These are phyloP conservation scores for Teratosphaeria nubilosa DNA, from an alignment of 2,329 filamentous ascomycete species.

Conservation along the genomic window DNA sequence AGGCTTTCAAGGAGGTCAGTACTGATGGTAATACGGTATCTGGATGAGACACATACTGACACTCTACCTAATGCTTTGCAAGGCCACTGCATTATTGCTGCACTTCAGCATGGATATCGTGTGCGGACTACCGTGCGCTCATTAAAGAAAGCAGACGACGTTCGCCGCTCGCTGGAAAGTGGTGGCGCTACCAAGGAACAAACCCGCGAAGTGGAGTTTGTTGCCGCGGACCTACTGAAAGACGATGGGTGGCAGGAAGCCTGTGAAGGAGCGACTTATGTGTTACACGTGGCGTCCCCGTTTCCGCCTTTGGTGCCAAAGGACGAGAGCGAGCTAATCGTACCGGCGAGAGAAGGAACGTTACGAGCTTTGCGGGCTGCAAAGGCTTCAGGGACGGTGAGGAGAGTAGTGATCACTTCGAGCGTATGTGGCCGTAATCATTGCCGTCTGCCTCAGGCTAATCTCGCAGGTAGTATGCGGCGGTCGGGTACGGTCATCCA, in stretches of 20 bases:
- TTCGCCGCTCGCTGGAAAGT: constrained; percentile 14
- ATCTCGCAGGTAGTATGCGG: not conserved
- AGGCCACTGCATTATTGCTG: constrained; percentile 17
- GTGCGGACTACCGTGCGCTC: constrained; percentile 24
- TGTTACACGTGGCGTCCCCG: constrained; percentile 24
- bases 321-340: constrained; percentile 24
- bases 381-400: constrained; percentile 24
- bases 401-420: constrained; percentile 24
- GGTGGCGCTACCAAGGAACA: constrained; percentile 13
- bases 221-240: constrained; percentile 17
- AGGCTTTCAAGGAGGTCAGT: constrained; percentile 20
- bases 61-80: no score
- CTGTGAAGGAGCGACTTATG: constrained; percentile 19
- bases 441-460: not conserved
- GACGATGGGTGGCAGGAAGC: constrained; percentile 24
- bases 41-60: no score
- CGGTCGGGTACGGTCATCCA: constrained; percentile 15
- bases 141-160: constrained; percentile 11
- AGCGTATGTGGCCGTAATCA: not conserved
- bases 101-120: constrained; percentile 19
- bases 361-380: constrained; percentile 22
- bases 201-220: constrained; percentile 16
- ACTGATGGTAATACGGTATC: no score
- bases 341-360: constrained; percentile 26
- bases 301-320: constrained; percentile 20